These are phyloP conservation scores for Vigna trinervia DNA, from an alignment of 306 rosid genomes.

Conservation along the genomic window DNA sequence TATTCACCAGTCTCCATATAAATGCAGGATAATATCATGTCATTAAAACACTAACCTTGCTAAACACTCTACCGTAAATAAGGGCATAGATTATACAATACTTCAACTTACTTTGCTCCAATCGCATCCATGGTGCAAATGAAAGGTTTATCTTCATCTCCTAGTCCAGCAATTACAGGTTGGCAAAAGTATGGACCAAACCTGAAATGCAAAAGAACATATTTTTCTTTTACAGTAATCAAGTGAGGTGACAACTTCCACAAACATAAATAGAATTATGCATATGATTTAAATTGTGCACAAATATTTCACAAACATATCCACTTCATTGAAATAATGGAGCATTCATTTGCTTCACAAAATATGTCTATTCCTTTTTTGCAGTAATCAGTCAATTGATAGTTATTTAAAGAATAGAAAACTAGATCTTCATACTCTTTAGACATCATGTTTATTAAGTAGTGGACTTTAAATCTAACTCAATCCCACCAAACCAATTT, in stretches of 20 bases:
- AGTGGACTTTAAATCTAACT: no score
- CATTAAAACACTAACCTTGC: not conserved
- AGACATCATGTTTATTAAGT: no score
- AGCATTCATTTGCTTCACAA: no score
- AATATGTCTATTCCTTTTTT: no score
- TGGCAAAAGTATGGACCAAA: conserved; percentile 32
- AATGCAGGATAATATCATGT: not conserved
- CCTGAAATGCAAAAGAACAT: conserved; percentile 1
- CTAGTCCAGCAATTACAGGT: conserved; percentile 27
- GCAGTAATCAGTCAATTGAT: no score
- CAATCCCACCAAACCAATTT: no score
- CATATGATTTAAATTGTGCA: not conserved
- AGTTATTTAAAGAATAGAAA: no score
- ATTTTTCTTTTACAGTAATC: not conserved
- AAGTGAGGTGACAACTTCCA: not conserved
- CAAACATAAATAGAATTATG: not conserved
- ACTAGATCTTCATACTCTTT: no score
- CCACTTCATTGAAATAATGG: no score
- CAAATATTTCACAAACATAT: not conserved
- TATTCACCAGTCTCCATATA: not conserved
- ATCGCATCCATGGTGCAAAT: conserved; percentile 19
- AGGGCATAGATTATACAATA: not conserved
- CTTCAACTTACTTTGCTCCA: conserved; percentile 34
- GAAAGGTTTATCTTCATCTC: conserved; percentile 18
- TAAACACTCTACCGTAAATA: not conserved